Conservation (phyloP, 108 stramenopile genomes). For the Craspedostauros australis region DNA sequence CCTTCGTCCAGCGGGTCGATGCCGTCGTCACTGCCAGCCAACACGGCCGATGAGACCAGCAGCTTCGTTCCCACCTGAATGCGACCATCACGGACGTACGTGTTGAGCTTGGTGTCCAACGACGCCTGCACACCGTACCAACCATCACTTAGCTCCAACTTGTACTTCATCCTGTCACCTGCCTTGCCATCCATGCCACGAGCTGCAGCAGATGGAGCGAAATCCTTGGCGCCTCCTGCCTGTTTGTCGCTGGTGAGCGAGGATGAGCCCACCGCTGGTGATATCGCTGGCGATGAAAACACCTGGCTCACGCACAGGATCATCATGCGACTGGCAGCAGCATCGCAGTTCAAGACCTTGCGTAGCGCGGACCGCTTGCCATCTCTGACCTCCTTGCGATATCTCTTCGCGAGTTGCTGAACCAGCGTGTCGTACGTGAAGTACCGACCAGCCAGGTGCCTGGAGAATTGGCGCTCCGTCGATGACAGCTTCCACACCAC, state of each 20-base stretch:
- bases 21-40: conserved; percentile 68
- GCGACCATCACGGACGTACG: conserved; percentile 28
- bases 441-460: conserved; percentile 40
- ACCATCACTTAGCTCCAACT: conserved; percentile 72
- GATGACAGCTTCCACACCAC: conserved; percentile 79
- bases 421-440: conserved; percentile 55
- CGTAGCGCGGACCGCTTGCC: conserved; percentile 58
- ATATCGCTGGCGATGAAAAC: conserved; percentile 16
- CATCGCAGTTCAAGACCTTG: conserved; percentile 73
- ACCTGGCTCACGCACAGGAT: conserved; percentile 58
- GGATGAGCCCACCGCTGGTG: not conserved
- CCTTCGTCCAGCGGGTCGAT: conserved; percentile 71
- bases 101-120: conserved; percentile 37
- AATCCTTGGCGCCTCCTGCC: no score
- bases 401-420: conserved; percentile 46
- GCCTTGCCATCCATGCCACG: not conserved
- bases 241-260: no score
- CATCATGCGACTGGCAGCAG: conserved; percentile 39
- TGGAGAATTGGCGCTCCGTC: conserved; percentile 60
- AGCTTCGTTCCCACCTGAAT: conserved; percentile 75
- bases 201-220: no score
- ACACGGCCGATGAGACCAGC: conserved; percentile 46
- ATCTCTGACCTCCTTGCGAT: conserved; percentile 48
- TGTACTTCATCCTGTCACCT: not conserved
- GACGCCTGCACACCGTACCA: conserved; percentile 72